Evolutionary conservation across 352 stramenopile genomes (phyloP), one percentile per base, ranked within the genome.

Genomic region (Phytophthora hibernalis): DNA sequence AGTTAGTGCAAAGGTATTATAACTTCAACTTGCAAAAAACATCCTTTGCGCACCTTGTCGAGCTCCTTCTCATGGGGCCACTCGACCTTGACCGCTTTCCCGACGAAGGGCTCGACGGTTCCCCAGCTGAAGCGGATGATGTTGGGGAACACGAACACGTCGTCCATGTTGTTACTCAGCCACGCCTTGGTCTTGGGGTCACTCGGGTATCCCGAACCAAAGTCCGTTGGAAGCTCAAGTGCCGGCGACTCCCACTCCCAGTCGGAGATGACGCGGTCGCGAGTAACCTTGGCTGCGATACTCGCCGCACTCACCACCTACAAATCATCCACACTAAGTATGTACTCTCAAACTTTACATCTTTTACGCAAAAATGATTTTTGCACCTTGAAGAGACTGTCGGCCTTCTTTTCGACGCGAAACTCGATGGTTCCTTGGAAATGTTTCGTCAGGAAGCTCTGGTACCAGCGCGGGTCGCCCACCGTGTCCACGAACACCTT

Each of bases 401-500:
- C 96, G 20, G 96, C 96, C 65, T 98, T 98, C 81, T 97, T 98
- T 70, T 97, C 92, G n/a, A 98, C 96, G 33, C 92, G 84, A 68
- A 99, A 98, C 57, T 91, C 74, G 70, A 98, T 98, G 21, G 73
- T 84, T 22, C 87, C 86, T 42, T 90, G 76, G 55, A 96, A 97
- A 49, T 96, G 83, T 65, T 96, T 95, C 48, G 96, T 96, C 45
- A 99, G 72, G 67, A 96, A 97, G 18, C 57, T 87, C 79, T 96
- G 82, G 66, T 99, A 99, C 69, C 76, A 91, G 4, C 84, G 80
- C 28, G 94, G 82, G 72, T 98, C 92, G 20, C 96, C 96, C 20
- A 99, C 96, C 11, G 96, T 98, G 76, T 99, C 96, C 54, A 99
- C 97, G 52, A 94, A 98, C 51, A 98, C 90, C 47, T 98, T 80